These are phyloP conservation scores for Scytalidium sp. DNA, from an alignment of 2,329 filamentous ascomycete genomes.

Conservation along the genomic window DNA sequence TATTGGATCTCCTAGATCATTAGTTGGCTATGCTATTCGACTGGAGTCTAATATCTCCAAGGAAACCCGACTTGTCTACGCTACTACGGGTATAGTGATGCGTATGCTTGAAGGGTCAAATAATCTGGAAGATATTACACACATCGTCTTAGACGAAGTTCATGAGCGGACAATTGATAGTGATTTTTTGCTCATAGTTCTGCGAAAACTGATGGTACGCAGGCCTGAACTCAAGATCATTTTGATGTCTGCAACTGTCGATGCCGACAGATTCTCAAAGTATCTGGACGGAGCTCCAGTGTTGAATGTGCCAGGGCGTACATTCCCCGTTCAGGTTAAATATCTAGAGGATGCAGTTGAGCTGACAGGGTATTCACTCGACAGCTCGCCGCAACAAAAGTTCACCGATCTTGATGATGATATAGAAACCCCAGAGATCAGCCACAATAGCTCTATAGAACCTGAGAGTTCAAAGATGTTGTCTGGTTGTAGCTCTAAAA, in stretches of 20 bases:
- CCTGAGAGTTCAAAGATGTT: constrained; percentile 63
- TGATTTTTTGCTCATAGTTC: constrained; percentile 89
- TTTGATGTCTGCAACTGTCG: constrained; percentile 96
- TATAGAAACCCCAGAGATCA: constrained; percentile 43
- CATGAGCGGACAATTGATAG: constrained; percentile 96
- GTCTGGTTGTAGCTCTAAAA: constrained; percentile 71
- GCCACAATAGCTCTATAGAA: constrained; percentile 39
- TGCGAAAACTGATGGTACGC: constrained; percentile 74
- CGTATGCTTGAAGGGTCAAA: constrained; percentile 91
- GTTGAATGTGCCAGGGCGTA: constrained; percentile 86
- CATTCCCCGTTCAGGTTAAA: constrained; percentile 84
- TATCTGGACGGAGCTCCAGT: constrained; percentile 86
- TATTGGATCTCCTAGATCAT: constrained; percentile 75
- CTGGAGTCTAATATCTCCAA: constrained; percentile 82
- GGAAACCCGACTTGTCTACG: constrained; percentile 84
- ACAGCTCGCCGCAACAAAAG: constrained; percentile 43
- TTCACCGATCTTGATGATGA: constrained; percentile 64
- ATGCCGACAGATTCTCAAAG: constrained; percentile 84
- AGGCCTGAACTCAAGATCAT: constrained; percentile 86
- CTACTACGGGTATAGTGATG: constrained; percentile 91
- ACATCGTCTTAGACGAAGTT: constrained; percentile 95
- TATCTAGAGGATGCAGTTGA: constrained; percentile 94
- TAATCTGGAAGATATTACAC: constrained; percentile 84
- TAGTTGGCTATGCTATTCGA: constrained; percentile 93
- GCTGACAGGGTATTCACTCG: constrained; percentile 69